These are phyloP conservation scores for Penicillium sclerotiorum DNA, from an alignment of 2,329 filamentous ascomycete genomes.

Conservation along the genomic window DNA sequence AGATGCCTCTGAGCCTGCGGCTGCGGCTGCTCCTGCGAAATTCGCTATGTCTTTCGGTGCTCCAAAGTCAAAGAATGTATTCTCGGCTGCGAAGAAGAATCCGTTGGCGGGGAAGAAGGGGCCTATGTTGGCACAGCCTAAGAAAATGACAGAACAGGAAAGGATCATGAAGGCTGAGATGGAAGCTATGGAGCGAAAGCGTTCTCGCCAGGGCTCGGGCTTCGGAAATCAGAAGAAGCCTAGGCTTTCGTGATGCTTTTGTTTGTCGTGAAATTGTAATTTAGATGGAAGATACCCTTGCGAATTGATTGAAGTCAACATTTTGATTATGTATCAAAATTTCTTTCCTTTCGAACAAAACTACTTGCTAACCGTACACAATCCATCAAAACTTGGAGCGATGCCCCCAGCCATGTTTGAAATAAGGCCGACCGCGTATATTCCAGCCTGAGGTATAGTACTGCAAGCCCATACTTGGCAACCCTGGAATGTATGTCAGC, in stretches of 20 bases:
- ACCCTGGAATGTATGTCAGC: too few species aligned
- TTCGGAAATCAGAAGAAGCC: slow-evolving; percentile 39
- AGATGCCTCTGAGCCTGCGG: slow-evolving; percentile 16
- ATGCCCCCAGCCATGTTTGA: too few species aligned
- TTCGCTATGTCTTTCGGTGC: slow-evolving; percentile 68
- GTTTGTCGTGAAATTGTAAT: not conserved
- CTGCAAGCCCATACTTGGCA: too few species aligned
- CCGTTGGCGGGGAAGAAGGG: slow-evolving; percentile 69
- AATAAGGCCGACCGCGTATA: too few species aligned
- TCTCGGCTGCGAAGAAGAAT: slow-evolving; percentile 69
- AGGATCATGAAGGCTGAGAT: slow-evolving; percentile 83
- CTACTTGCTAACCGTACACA: too few species aligned
- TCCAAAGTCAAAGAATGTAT: slow-evolving; percentile 65
- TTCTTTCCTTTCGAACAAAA: too few species aligned
- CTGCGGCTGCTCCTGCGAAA: slow-evolving; percentile 25
- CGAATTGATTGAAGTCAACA: too few species aligned
- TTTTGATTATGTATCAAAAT: too few species aligned
- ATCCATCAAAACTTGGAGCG: too few species aligned
- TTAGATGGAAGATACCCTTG: too few species aligned
- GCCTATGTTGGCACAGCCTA: slow-evolving; percentile 60
- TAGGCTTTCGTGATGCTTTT: slow-evolving; percentile 25
- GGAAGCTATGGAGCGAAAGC: slow-evolving; percentile 66
- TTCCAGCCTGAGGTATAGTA: too few species aligned
- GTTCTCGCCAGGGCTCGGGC: slow-evolving; percentile 42
- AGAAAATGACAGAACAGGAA: slow-evolving; percentile 86